Percentiles rank a stretch among this genome's conserved stretches.
Conservation (phyloP, 345 rosid species). For the Populus davidiana region DNA sequence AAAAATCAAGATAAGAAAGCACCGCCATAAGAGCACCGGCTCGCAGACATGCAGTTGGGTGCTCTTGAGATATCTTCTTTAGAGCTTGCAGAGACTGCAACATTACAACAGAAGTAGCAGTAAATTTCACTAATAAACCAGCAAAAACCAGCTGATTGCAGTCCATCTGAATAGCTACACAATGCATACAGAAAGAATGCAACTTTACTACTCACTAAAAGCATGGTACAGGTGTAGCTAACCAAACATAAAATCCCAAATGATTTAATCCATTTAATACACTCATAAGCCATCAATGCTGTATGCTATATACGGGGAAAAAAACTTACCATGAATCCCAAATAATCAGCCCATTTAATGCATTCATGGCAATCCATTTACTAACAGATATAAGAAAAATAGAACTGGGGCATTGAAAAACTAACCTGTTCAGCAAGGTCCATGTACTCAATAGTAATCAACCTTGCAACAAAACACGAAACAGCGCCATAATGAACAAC, state of each 20-base stretch:
- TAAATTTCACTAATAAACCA: conserved; percentile 1
- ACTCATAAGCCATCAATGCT: not conserved
- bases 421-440: conserved; percentile 98
- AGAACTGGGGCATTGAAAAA: not conserved
- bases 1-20: conserved; percentile 96
- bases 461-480: conserved; percentile 82
- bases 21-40: conserved; percentile 99
- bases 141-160: not conserved
- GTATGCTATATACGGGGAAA: not conserved
- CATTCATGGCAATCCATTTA: not conserved
- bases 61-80: conserved; percentile 99
- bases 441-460: conserved; percentile 97
- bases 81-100: conserved; percentile 92
- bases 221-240: not conserved
- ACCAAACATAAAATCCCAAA: not conserved
- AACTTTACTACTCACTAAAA: not conserved
- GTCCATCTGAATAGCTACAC: not conserved
- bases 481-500: conserved; percentile 98
- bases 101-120: conserved; percentile 10
- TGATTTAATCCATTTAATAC: not conserved
- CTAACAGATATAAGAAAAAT: not conserved
- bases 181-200: not conserved
- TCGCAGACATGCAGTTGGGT: conserved; percentile 98
- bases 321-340: not conserved
- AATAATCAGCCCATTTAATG: not conserved